Base-by-base conservation (phyloP, 345 rosid genomes). In the Limnanthes douglasii region DNA sequence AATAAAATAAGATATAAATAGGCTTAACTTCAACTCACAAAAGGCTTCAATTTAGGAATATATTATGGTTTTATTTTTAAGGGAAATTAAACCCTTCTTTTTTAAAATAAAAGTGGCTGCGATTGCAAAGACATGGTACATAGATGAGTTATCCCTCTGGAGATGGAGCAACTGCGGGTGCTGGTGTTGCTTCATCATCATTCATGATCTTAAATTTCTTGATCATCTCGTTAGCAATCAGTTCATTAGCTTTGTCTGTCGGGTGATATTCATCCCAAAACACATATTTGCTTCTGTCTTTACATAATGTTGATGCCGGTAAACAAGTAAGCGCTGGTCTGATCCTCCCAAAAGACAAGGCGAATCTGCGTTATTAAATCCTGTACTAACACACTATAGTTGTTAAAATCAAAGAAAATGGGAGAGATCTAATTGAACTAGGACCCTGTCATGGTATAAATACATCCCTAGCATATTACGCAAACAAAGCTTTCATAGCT, bases 211-310 rank as follows among this genome's bases (percentile, higher is more conserved):
- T 79, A 24, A 82, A 69, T 53, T 78, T 73, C 44, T 78, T 78
- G 46, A 73, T 68, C 29, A 88, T 86, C n/a, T 75, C 86, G 21
- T 65, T 63, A 2, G 97, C 95, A 18, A 86, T 66, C 44, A 82
- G 58, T 60, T 78, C 69, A 30, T 82, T 83, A 5, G 93, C 97
- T 1, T 56, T 44, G 11, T 88, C 95, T 2, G 93, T 62, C 8
- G 97, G 97, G 48, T 88, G 97, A 42, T 83, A 88, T 50, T 88
- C 95, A n/a, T 83, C 97, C 97, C 97, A 88, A 35, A 88, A 88
- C 54, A 83, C 80, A 16, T 75, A 83, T 55, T 78, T 75, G 67
- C 83, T 88, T 58, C 97, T 56, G 48, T 88, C 95, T 21, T 48
- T 47, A 47, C 95, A 88, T 65, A 88, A 32, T 25, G 66, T 70